Conservation (phyloP, 116 monocot species). For the Iris pallida region DNA sequence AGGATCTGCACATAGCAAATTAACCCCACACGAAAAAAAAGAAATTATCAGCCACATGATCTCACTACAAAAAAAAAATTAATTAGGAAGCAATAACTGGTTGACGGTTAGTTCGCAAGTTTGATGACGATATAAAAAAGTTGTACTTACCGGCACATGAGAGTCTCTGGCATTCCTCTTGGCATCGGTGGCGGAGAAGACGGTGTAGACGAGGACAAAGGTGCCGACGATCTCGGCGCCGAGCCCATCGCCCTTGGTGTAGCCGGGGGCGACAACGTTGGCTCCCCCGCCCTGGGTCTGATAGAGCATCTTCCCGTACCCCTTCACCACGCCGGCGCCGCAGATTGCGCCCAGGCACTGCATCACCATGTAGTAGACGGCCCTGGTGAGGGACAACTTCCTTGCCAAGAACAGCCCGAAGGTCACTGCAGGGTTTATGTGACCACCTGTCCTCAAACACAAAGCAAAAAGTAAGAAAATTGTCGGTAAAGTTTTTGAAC, state of each 20-base stretch:
- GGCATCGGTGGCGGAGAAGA: constrained; percentile 41
- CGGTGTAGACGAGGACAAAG: constrained; percentile 35
- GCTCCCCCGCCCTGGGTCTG: constrained; percentile 26
- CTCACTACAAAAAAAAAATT: not conserved
- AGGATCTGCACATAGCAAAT: constrained; percentile 5
- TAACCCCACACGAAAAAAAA: not conserved
- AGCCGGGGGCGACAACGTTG: constrained; percentile 25
- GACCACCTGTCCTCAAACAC: constrained; percentile 17
- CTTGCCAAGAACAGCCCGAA: constrained; percentile 32
- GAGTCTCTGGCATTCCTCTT: constrained; percentile 35
- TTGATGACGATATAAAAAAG: not conserved
- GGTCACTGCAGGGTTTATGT: constrained; percentile 37
- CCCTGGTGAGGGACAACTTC: constrained; percentile 28
- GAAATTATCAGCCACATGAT: not conserved
- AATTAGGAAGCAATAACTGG: not conserved
- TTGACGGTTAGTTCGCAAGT: not conserved
- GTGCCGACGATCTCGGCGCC: constrained; percentile 37
- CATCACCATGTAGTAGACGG: constrained; percentile 35
- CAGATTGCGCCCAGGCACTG: constrained; percentile 35
- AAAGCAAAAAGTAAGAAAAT: not conserved
- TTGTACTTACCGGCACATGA: constrained; percentile 30
- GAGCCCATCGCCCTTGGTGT: constrained; percentile 29
- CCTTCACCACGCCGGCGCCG: constrained; percentile 34
- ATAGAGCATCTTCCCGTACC: constrained; percentile 21
- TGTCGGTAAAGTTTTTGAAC: not conserved